These are phyloP conservation scores for Blepharisma japonicum DNA, from an alignment of 73 alveolate species.

Conservation along the genomic window DNA sequence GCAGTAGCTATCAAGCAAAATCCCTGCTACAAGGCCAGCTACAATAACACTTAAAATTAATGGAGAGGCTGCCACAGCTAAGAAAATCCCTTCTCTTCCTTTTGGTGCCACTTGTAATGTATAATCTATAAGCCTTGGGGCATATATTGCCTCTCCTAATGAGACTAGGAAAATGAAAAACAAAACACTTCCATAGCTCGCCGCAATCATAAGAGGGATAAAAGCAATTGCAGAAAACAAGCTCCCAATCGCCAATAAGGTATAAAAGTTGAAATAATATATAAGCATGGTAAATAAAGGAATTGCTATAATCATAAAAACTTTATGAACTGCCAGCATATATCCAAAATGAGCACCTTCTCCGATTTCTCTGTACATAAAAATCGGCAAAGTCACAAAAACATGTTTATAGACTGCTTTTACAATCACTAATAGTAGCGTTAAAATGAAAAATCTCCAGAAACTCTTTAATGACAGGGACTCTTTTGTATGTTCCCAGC, in stretches of 20 bases:
- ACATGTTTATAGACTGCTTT: slow-evolving; percentile 4
- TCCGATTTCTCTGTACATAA: neutral
- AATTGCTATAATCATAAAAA: neutral
- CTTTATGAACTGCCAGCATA: slow-evolving; percentile 22
- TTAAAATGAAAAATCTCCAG: slow-evolving; percentile 14
- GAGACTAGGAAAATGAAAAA: slow-evolving; percentile 1
- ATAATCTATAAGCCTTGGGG: slow-evolving; percentile 18
- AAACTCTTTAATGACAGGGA: neutral
- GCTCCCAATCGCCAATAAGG: slow-evolving; percentile 7
- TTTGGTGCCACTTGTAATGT: slow-evolving; percentile 9
- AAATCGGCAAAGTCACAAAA: neutral
- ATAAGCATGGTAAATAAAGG: neutral
- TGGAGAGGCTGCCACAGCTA: slow-evolving; percentile 10
- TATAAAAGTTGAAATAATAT: neutral
- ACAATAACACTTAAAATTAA: neutral
- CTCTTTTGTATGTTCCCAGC: slow-evolving; percentile 5
- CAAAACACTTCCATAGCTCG: neutral
- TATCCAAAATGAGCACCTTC: slow-evolving; percentile 17
- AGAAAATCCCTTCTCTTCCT: slow-evolving; percentile 21
- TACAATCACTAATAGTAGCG: slow-evolving; percentile 2
- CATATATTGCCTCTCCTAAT: neutral
- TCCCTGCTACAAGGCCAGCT: slow-evolving; percentile 25
- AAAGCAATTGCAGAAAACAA: neutral
- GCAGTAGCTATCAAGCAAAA: neutral
- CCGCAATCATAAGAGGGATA: slow-evolving; percentile 7